Percentiles rank a stretch among this genome's conserved stretches.
Conservation (phyloP, 768 basidiomycete species). For the Boletellus ananiceps region DNA sequence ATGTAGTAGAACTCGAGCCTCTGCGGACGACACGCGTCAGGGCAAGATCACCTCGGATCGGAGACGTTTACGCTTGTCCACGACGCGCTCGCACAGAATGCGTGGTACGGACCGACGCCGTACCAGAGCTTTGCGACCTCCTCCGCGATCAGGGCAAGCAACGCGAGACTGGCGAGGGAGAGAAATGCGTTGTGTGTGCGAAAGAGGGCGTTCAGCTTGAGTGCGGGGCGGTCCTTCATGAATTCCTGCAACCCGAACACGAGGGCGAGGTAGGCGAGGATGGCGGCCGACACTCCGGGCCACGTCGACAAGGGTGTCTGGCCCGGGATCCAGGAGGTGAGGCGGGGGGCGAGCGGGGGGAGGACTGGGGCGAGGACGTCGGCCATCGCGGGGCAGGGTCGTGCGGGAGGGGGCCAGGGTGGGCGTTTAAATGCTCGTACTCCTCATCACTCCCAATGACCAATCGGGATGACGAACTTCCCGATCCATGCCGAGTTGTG, state of each 20-base stretch:
- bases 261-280: constrained; percentile 74
- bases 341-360: constrained; percentile 45
- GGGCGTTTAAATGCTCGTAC: neutral
- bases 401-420: neutral
- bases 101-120: constrained; percentile 66
- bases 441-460: neutral
- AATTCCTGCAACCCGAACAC: constrained; percentile 77
- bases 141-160: constrained; percentile 79
- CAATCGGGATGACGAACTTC: neutral
- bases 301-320: constrained; percentile 76
- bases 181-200: constrained; percentile 85
- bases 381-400: constrained; percentile 1
- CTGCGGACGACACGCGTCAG: constrained; percentile 36
- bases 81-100: constrained; percentile 65
- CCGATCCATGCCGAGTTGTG: neutral
- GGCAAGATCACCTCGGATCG: neutral
- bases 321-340: constrained; percentile 65
- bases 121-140: constrained; percentile 75
- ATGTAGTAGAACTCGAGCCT: constrained; percentile 93
- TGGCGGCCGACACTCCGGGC: constrained; percentile 59
- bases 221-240: constrained; percentile 71
- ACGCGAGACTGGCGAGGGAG: constrained; percentile 70
- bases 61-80: constrained; percentile 72
- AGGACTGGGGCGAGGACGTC: neutral
- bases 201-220: constrained; percentile 72